Evolutionary conservation across 257 asterid species (phyloP).

Genomic region (Solanum rostratum): DNA sequence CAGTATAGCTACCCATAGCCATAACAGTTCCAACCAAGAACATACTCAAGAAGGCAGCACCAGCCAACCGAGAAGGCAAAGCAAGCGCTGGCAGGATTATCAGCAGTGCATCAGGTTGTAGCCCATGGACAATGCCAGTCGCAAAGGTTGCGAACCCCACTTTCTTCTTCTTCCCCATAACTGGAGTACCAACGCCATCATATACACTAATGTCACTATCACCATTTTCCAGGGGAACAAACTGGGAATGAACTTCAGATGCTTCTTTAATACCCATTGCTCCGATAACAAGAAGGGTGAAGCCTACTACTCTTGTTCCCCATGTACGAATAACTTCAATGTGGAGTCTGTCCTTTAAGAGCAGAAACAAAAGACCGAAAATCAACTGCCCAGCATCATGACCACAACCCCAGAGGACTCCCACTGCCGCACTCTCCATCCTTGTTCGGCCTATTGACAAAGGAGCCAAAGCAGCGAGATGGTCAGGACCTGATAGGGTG

Average conservation of each 20-base stretch:
- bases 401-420: constrained; percentile 99
- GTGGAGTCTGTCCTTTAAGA: constrained; percentile 79
- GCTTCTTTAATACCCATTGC: constrained; percentile 95
- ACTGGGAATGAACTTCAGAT: constrained; percentile 49
- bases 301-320: constrained; percentile 86
- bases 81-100: constrained; percentile 93
- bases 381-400: constrained; percentile 91
- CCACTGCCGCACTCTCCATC: constrained; percentile 88
- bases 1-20: constrained; percentile 97
- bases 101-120: constrained; percentile 91
- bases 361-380: constrained; percentile 70
- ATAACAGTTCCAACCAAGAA: constrained; percentile 86
- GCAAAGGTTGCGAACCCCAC: constrained; percentile 91
- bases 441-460: constrained; percentile 83
- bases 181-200: constrained; percentile 27
- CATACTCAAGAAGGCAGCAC: constrained; percentile 83
- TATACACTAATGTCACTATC: constrained; percentile 44
- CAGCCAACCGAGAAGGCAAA: constrained; percentile 90
- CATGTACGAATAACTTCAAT: constrained; percentile 81
- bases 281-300: constrained; percentile 77
- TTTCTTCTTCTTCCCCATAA: constrained; percentile 71
- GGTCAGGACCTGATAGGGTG: constrained; percentile 95
- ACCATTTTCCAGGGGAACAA: constrained; percentile 49
- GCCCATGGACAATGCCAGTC: constrained; percentile 87
- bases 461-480: constrained; percentile 96